Conservation (phyloP, 306 rosid species). For the Cucurbita argyrosperma region DNA sequence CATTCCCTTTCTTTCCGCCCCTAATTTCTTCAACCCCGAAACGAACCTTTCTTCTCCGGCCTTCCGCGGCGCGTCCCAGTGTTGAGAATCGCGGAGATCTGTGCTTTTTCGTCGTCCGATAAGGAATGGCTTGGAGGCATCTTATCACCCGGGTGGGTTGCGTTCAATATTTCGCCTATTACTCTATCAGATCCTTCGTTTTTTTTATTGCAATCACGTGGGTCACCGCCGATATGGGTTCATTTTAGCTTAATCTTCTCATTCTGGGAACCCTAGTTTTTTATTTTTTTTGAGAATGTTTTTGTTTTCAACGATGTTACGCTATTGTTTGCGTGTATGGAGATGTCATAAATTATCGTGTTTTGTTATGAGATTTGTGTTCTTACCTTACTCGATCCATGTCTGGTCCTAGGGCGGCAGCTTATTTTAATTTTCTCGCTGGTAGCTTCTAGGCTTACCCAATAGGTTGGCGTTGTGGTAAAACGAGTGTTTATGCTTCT, state of each 20-base stretch:
- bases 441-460: background rate
- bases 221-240: background rate
- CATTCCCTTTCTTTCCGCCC: background rate
- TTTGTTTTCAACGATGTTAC: background rate
- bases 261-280: slow-evolving; percentile 26
- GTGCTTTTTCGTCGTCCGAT: background rate
- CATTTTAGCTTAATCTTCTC: background rate
- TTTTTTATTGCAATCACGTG: background rate
- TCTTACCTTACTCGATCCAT: background rate
- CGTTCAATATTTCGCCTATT: background rate
- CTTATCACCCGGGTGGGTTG: slow-evolving; percentile 51
- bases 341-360: background rate
- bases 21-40: background rate
- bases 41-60: background rate
- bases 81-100: background rate
- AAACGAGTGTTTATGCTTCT: background rate
- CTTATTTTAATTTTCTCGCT: background rate
- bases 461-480: background rate
- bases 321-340: background rate
- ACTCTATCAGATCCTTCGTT: background rate
- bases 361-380: background rate
- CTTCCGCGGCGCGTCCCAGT: background rate
- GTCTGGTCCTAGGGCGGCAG: background rate
- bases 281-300: background rate
- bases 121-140: slow-evolving; percentile 47